Evolutionary conservation across 2,329 filamentous ascomycete genomes (phyloP).

Genomic region (Dactylellina sp.): DNA sequence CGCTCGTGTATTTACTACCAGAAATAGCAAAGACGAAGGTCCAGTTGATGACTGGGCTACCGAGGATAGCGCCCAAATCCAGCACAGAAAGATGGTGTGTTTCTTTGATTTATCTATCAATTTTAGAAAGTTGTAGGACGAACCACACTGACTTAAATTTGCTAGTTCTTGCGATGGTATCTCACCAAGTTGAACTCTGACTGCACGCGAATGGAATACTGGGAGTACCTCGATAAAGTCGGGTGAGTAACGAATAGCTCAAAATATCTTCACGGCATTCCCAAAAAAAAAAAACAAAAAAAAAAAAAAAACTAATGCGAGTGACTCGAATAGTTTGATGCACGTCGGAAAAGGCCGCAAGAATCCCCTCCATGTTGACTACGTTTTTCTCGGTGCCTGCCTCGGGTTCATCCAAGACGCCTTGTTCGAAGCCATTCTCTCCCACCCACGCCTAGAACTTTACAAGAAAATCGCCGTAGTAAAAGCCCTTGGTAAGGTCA

Average conservation of each 20-base stretch:
- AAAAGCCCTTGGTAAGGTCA: constrained; percentile 81
- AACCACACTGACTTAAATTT: constrained; percentile 9
- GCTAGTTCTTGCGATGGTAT: constrained; percentile 71
- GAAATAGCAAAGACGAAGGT: constrained; percentile 73
- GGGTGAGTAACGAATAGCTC: constrained; percentile 65
- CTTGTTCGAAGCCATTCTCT: constrained; percentile 79
- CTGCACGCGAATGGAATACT: constrained; percentile 79
- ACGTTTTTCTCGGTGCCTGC: constrained; percentile 79
- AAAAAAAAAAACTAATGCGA: too few species aligned
- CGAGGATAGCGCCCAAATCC: constrained; percentile 53
- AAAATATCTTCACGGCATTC: constrained; percentile 70
- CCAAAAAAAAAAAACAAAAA: constrained; percentile 71
- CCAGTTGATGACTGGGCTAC: constrained; percentile 65
- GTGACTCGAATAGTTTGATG: constrained; percentile 49
- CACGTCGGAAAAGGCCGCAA: constrained; percentile 73
- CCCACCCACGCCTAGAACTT: constrained; percentile 75
- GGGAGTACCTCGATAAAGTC: constrained; percentile 86
- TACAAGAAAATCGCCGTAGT: constrained; percentile 78
- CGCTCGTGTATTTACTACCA: constrained; percentile 76
- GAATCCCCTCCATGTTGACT: constrained; percentile 81
- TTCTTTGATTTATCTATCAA: constrained; percentile 25
- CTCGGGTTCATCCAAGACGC: constrained; percentile 82
- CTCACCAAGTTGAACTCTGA: constrained; percentile 80
- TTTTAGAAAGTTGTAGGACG: background rate
- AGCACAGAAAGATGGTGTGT: constrained; percentile 53